phyloP scores from a whole-genome alignment of 345 rosid genomes.

The Eucalyptus polybractea region DNA sequence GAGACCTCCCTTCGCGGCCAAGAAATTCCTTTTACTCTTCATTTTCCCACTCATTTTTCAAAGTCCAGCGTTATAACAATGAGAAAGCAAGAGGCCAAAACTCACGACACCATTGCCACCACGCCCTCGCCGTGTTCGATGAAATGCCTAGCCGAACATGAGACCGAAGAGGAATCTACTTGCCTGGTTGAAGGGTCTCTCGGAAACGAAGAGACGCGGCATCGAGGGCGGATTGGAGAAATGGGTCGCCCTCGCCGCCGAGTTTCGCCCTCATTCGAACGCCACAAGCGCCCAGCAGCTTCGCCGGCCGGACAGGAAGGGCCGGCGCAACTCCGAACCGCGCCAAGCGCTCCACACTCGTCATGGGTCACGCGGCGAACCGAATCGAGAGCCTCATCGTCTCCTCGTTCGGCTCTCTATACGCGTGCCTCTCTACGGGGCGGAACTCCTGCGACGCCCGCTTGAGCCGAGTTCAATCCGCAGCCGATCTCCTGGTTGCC shows the following conservation, averaged over 20 bases:
- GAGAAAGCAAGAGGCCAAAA: not conserved
- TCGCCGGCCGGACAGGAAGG: not conserved
- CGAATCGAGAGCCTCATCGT: not conserved
- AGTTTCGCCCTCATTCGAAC: slow-evolving; percentile 23
- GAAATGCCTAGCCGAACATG: not conserved
- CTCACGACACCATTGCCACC: not conserved
- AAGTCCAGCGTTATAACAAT: not conserved
- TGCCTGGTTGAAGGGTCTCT: slow-evolving; percentile 68
- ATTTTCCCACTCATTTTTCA: not conserved
- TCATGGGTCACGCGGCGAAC: not conserved
- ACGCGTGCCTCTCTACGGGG: not conserved
- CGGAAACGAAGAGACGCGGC: slow-evolving; percentile 73
- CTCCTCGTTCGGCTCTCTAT: not conserved
- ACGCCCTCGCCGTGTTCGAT: not conserved
- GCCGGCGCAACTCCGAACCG: not conserved
- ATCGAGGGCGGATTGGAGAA: slow-evolving; percentile 38
- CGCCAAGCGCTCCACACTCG: not conserved
- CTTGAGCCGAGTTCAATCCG: not conserved
- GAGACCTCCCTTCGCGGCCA: not conserved
- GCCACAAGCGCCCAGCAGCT: not conserved
- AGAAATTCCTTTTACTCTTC: not conserved
- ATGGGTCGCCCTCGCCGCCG: slow-evolving; percentile 39
- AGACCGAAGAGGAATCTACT: not conserved
- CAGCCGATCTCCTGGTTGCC: not conserved
- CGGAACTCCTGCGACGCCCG: not conserved